Percentiles rank a stretch among this genome's conserved stretches.
These are phyloP conservation scores for Colletotrichum orchidophilum DNA, from an alignment of 2,329 filamentous ascomycete genomes.

Conservation along the genomic window DNA sequence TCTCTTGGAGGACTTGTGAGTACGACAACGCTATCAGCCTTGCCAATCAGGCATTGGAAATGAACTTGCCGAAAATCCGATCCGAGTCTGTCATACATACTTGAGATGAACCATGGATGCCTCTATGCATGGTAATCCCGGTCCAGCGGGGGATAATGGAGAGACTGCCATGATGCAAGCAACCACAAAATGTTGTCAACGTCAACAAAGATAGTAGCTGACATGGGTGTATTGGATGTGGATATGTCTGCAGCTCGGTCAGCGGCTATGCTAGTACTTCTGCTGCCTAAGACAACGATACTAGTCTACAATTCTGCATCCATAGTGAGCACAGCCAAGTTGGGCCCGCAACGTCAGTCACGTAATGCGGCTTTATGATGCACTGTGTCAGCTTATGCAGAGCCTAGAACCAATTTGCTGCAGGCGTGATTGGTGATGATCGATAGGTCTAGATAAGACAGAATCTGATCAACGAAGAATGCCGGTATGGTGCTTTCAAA, in stretches of 20 bases:
- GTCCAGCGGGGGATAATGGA: background rate
- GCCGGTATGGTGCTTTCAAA: background rate
- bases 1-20: background rate
- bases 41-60: background rate
- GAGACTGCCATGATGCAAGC: background rate
- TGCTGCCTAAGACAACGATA: background rate
- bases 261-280: background rate
- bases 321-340: background rate
- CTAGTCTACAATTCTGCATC: background rate
- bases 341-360: background rate
- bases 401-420: background rate
- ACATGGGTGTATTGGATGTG: background rate
- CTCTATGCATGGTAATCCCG: background rate
- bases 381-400: background rate
- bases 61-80: background rate
- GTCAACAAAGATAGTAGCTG: background rate
- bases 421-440: background rate
- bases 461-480: background rate
- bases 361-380: background rate
- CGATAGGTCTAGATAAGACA: background rate
- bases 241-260: background rate
- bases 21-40: background rate
- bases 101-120: background rate
- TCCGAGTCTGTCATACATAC: background rate
- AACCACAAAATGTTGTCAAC: background rate